These are phyloP conservation scores for Omphalotus olearius DNA, from an alignment of 1,284 basidiomycete species.

Conservation along the genomic window DNA sequence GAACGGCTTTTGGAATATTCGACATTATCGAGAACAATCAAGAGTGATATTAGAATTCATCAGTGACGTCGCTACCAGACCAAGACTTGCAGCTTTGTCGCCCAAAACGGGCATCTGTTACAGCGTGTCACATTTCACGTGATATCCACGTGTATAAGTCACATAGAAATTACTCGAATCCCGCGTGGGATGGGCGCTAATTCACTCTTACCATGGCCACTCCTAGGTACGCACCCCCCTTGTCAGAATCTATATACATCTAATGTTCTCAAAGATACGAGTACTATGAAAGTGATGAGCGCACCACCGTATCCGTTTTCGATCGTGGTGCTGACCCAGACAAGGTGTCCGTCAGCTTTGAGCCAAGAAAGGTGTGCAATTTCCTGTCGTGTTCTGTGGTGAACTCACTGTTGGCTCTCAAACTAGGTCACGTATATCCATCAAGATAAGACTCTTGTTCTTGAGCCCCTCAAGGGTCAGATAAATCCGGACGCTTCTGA, in stretches of 20 bases:
- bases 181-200: not conserved
- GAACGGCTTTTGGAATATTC: slow-evolving; percentile 51
- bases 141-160: no score
- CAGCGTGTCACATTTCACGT: no score
- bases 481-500: slow-evolving; percentile 64
- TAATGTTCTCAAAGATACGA: slow-evolving; percentile 56
- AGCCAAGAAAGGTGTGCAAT: slow-evolving; percentile 53
- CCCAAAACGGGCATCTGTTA: no score
- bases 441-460: slow-evolving; percentile 55
- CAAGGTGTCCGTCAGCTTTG: slow-evolving; percentile 59
- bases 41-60: not conserved
- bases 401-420: not conserved
- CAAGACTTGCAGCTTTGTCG: no score
- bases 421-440: slow-evolving; percentile 55
- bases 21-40: slow-evolving; percentile 7
- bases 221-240: slow-evolving; percentile 33
- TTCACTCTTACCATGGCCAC: slow-evolving; percentile 29
- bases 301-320: slow-evolving; percentile 72
- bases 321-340: slow-evolving; percentile 71
- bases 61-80: slow-evolving; percentile 1
- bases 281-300: slow-evolving; percentile 83
- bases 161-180: no score
- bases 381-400: not conserved
- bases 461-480: slow-evolving; percentile 79
- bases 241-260: not conserved